A percentile compares a stretch with the other conserved stretches of the same genome.
phyloP scores from a whole-genome alignment of 2,329 filamentous ascomycete species.

The Claviceps spartinae region DNA sequence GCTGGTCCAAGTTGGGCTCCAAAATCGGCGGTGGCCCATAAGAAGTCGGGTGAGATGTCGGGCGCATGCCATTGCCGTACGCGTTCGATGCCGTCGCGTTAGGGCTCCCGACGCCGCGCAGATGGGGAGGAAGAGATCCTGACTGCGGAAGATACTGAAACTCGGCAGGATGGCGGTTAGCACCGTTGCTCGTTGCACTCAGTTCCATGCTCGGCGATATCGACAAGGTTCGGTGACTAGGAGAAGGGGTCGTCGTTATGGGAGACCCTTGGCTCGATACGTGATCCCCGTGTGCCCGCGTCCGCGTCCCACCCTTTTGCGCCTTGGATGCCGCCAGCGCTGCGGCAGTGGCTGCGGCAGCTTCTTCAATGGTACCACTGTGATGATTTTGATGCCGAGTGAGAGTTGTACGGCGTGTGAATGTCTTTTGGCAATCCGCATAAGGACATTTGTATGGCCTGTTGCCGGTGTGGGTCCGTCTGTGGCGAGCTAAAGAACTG shows the following conservation, averaged over 20 bases:
- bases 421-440: conserved; percentile 95
- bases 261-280: conserved; percentile 61
- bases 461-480: conserved; percentile 89
- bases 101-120: conserved; percentile 63
- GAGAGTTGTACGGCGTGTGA: conserved; percentile 86
- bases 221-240: conserved; percentile 63
- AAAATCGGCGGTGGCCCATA: conserved; percentile 77
- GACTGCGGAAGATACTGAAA: conserved; percentile 61
- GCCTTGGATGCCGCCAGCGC: conserved; percentile 50
- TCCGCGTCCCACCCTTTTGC: conserved; percentile 26
- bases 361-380: conserved; percentile 87
- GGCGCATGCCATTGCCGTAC: conserved; percentile 35
- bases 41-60: conserved; percentile 74
- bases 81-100: conserved; percentile 52
- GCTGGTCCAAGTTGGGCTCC: conserved; percentile 72
- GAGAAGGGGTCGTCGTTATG: conserved; percentile 68
- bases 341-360: conserved; percentile 75
- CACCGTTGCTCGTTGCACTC: conserved; percentile 44
- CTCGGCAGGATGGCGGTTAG: conserved; percentile 50
- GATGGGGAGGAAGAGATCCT: conserved; percentile 68
- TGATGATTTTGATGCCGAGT: conserved; percentile 95
- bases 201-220: conserved; percentile 70
- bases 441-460: conserved; percentile 96
- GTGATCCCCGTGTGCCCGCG: conserved; percentile 57
- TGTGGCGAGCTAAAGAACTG: conserved; percentile 82